A percentile compares a stretch with the other conserved stretches of the same genome.
phyloP scores from a whole-genome alignment of 2,329 filamentous ascomycete genomes.

The Exophiala viscosa region DNA sequence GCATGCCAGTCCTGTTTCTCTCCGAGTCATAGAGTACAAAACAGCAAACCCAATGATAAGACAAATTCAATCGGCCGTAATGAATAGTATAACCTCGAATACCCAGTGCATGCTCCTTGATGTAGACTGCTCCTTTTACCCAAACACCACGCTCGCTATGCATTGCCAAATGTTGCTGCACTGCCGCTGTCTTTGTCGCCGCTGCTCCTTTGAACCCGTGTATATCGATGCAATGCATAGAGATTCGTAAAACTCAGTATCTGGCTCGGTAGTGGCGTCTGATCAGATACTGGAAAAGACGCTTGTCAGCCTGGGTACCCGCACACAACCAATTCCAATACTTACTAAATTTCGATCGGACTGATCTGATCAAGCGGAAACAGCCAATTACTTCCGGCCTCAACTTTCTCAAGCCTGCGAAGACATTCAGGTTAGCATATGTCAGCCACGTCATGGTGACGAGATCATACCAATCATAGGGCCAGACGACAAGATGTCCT shows the following conservation, averaged over 20 bases:
- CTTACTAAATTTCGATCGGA: constrained; percentile 94
- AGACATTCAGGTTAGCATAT: neutral
- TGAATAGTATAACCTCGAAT: too few relatives aligned
- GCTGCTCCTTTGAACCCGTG: too few relatives aligned
- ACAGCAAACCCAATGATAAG: too few relatives aligned
- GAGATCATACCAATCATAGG: constrained; percentile 73
- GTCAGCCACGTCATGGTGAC: constrained; percentile 2
- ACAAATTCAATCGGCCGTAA: too few relatives aligned
- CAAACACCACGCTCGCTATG: neutral
- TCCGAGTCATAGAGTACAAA: too few relatives aligned
- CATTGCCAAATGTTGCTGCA: neutral
- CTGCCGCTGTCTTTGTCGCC: neutral
- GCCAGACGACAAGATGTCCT: constrained; percentile 85
- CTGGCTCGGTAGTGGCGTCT: too few relatives aligned
- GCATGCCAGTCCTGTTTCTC: too few relatives aligned
- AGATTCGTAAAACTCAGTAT: too few relatives aligned
- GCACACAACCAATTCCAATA: neutral
- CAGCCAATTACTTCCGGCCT: constrained; percentile 91
- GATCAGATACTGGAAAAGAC: too few relatives aligned
- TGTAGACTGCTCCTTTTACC: neutral
- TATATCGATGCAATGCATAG: too few relatives aligned
- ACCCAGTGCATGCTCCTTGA: too few relatives aligned
- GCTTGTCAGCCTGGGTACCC: too few relatives aligned
- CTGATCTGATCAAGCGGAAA: constrained; percentile 96
- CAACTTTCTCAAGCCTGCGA: constrained; percentile 72